These are phyloP conservation scores for Wickerhamiella qilinensis DNA, from an alignment of 805 yeast genomes.

Conservation along the genomic window DNA sequence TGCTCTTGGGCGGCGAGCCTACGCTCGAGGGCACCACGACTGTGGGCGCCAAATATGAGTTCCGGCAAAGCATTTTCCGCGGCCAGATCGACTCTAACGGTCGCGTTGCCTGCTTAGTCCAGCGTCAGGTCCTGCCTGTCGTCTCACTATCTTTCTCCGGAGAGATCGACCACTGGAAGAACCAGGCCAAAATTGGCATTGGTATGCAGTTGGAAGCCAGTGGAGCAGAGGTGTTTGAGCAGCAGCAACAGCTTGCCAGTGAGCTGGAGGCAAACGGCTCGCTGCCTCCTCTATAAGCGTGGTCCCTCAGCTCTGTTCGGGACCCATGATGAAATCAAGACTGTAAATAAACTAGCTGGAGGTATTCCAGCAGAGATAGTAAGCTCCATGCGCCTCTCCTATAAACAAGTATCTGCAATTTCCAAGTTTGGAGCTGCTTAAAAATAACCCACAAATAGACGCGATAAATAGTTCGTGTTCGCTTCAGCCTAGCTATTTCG, in stretches of 20 bases:
- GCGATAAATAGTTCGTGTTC: too few species aligned
- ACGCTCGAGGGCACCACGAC: slow-evolving; percentile 84
- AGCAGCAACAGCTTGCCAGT: slow-evolving; percentile 20
- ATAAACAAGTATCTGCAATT: too few species aligned
- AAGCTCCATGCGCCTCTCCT: too few species aligned
- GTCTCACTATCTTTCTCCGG: slow-evolving; percentile 78
- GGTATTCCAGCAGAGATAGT: not conserved
- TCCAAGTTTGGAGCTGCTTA: too few species aligned
- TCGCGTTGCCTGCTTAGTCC: slow-evolving; percentile 78
- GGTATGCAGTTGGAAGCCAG: slow-evolving; percentile 96
- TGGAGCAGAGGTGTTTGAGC: slow-evolving; percentile 71
- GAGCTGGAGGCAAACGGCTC: slow-evolving; percentile 2
- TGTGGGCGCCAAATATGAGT: slow-evolving; percentile 93
- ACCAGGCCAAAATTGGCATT: slow-evolving; percentile 70
- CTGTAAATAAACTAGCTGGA: not conserved
- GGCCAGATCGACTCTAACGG: slow-evolving; percentile 88
- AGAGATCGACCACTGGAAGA: slow-evolving; percentile 77
- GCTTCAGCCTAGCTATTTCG: not conserved
- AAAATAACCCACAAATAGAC: too few species aligned
- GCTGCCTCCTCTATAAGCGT: not conserved
- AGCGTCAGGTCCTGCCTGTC: slow-evolving; percentile 85
- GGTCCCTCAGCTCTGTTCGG: too few species aligned
- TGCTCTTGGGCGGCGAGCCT: slow-evolving; percentile 68
- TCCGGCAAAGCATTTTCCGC: slow-evolving; percentile 89
- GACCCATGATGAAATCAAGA: not conserved